Conservation (phyloP, 495 filamentous ascomycete species). For the Wilcoxina mikolae region DNA sequence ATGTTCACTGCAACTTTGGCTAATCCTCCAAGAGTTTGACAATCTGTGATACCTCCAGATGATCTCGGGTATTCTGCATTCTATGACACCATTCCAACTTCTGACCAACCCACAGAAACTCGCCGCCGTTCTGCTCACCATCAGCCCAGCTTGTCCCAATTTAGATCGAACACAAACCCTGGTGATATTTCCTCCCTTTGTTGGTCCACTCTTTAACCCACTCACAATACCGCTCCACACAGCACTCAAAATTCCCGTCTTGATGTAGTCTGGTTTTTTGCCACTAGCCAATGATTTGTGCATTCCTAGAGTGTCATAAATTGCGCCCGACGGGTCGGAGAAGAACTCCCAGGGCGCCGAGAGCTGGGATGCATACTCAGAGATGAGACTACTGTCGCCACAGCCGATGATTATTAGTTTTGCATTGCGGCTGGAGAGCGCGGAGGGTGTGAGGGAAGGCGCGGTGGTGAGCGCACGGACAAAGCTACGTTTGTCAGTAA, state of each 20-base stretch:
- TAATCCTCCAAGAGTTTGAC: background rate
- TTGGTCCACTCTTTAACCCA: constrained; percentile 39
- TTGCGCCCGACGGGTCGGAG: constrained; percentile 52
- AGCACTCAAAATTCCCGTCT: constrained; percentile 34
- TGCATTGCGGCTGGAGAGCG: constrained; percentile 32
- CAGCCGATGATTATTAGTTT: constrained; percentile 51
- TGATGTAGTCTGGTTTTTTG: constrained; percentile 50
- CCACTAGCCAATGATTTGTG: constrained; percentile 47
- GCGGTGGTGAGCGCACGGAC: constrained; percentile 44
- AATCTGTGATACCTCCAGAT: constrained; percentile 52
- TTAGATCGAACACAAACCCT: constrained; percentile 7
- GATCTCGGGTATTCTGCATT: constrained; percentile 67
- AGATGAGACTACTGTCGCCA: constrained; percentile 58
- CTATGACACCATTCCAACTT: constrained; percentile 67
- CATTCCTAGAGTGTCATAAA: constrained; percentile 66
- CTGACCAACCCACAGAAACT: constrained; percentile 52
- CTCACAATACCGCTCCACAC: constrained; percentile 41
- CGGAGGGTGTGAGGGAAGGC: constrained; percentile 40
- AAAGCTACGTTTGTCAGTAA: constrained; percentile 42
- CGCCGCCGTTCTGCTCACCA: constrained; percentile 54
- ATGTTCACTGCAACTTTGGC: constrained; percentile 26
- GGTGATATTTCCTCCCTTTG: constrained; percentile 51
- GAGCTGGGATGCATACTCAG: constrained; percentile 48
- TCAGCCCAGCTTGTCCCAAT: background rate
- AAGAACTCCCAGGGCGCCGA: constrained; percentile 65